Evolutionary conservation across 176 grass and related monocot species (phyloP).

Genomic region (Coix lacrymajobi): DNA sequence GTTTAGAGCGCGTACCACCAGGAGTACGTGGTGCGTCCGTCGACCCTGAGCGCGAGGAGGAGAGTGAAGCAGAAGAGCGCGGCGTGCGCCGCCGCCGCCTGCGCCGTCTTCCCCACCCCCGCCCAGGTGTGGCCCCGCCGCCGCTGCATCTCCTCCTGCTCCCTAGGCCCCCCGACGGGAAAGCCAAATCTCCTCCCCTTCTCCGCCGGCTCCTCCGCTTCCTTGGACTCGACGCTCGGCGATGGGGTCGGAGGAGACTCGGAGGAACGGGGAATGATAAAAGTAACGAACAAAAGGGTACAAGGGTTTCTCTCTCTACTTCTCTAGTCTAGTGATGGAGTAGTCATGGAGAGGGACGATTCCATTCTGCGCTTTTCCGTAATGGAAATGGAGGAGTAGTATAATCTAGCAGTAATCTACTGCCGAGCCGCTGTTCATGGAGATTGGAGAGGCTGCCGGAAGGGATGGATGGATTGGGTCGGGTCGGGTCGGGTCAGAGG

Average conservation of each 20-base stretch:
- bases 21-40: conserved; percentile 54
- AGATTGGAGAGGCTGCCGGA: neutral
- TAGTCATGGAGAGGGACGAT: conserved; percentile 26
- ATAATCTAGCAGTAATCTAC: neutral
- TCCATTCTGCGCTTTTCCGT: neutral
- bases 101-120: conserved; percentile 83
- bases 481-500: neutral
- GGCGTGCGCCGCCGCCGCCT: conserved; percentile 68
- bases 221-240: neutral
- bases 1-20: conserved; percentile 84
- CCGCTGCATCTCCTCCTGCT: conserved; percentile 52
- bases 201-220: neutral
- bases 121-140: conserved; percentile 72
- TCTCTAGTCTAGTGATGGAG: conserved; percentile 9
- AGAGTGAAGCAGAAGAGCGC: conserved; percentile 91
- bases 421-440: neutral
- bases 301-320: conserved; percentile 10
- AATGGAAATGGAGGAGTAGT: neutral
- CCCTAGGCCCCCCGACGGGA: neutral
- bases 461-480: neutral
- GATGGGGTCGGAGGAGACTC: neutral
- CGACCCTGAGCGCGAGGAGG: conserved; percentile 70
- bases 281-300: neutral
- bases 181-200: neutral
- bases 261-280: neutral